Base-by-base conservation (phyloP, 1,139 yeast species). In the Candida sanyaensis region DNA sequence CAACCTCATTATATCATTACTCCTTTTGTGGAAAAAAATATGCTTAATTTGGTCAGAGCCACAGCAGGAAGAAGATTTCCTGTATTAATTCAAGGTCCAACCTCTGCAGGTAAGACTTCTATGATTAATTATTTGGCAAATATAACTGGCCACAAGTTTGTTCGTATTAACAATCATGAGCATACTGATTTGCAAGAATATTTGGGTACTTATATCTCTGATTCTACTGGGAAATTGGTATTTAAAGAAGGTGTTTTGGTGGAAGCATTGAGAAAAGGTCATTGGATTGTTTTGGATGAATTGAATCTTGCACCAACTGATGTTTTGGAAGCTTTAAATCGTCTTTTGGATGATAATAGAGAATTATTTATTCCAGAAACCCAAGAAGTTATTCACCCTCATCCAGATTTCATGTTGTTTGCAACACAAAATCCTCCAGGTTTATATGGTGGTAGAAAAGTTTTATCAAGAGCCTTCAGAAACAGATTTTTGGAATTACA, bases 391-490 rank as follows among this genome's bases (percentile, higher is more conserved):
- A 85, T 95, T 9, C 89, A 81, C 53, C 99, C 99, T 7, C 99
- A 95, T 66, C 97, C 97, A 0, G 95, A 92, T 59, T 95, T 95
- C 62, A 87, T 93, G 96, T 77, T 95, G 6, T 95, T 95, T 71
- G 99, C 99, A 1, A 93, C 99, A 0, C 99, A 95, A 62, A 95
- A 95, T 62, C 99, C 99, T 1, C 98, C 99, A 0, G 99, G 99
- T 3, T 68, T 93, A 28, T 95, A 95, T 58, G 99, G 99, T 56
- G 99, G 99, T 46, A 86, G 99, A 75, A 95, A 95, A 62, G 80
- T 88, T 36, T 77, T 95, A 37, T 91, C 98, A 0, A 79, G 97
- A 57, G 99, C 99, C 4, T 95, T 95, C 72, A 78, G 98, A 60
- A 95, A 95, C 64, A 83, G 99, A 71, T 95, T 95, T 65, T 74